These are phyloP conservation scores for Lepidium africanum DNA, from an alignment of 345 rosid species.

Conservation along the genomic window DNA sequence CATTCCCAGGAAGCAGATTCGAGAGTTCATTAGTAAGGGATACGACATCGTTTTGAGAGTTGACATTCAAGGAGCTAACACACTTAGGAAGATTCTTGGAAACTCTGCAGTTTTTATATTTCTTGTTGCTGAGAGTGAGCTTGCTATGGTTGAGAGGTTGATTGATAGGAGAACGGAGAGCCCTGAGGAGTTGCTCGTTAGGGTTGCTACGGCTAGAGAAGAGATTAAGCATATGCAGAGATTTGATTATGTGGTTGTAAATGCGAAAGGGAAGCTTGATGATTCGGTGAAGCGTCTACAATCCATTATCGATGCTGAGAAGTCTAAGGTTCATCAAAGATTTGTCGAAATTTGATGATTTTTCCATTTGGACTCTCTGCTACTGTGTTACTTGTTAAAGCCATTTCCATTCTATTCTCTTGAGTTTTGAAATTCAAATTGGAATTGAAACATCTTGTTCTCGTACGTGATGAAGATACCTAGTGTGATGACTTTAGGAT, in stretches of 20 bases:
- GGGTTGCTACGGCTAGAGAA: conserved; percentile 71
- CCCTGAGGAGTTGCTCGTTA: conserved; percentile 55
- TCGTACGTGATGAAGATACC: neutral
- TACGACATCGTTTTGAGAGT: conserved; percentile 67
- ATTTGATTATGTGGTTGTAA: conserved; percentile 76
- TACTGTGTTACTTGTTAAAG: conserved; percentile 14
- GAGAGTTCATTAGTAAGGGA: conserved; percentile 64
- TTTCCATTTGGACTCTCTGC: neutral
- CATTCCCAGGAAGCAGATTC: conserved; percentile 64
- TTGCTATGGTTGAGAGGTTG: conserved; percentile 68
- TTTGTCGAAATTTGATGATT: conserved; percentile 36
- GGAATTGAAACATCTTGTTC: neutral
- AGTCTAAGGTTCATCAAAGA: conserved; percentile 66
- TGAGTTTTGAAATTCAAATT: conserved; percentile 31
- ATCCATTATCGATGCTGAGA: conserved; percentile 85
- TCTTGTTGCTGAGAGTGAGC: conserved; percentile 36
- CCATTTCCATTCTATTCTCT: neutral
- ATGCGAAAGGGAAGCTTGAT: conserved; percentile 70
- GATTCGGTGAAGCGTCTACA: conserved; percentile 55
- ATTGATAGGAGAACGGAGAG: conserved; percentile 71
- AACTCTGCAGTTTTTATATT: conserved; percentile 67
- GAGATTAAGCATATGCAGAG: conserved; percentile 48
- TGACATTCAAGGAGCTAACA: conserved; percentile 74
- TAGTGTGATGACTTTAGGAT: neutral
- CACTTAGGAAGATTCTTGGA: conserved; percentile 57